Conservation (phyloP, 805 yeast genomes). For the Phaffomyces thermotolerans region DNA sequence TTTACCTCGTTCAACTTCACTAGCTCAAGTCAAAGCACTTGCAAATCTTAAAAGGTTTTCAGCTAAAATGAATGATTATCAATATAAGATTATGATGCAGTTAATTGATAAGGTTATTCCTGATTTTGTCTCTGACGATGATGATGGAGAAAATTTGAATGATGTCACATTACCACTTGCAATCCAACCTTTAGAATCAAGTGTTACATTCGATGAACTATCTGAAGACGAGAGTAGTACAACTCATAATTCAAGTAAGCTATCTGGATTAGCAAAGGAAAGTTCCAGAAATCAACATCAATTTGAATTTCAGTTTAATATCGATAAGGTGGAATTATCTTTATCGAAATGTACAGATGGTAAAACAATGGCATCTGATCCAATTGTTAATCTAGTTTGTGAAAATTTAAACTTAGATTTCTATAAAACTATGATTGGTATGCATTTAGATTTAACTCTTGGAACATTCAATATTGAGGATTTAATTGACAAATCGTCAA, state of each 20-base stretch:
- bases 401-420: constrained; percentile 56
- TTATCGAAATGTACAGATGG: constrained; percentile 63
- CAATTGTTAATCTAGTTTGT: constrained; percentile 67
- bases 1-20: constrained; percentile 66
- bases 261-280: not conserved
- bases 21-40: constrained; percentile 65
- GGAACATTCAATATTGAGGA: constrained; percentile 69
- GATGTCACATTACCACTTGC: constrained; percentile 27
- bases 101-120: constrained; percentile 69
- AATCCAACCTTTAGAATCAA: constrained; percentile 5
- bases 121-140: constrained; percentile 14
- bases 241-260: constrained; percentile 3
- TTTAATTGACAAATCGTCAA: constrained; percentile 54
- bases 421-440: constrained; percentile 48
- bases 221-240: constrained; percentile 1
- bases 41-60: constrained; percentile 71
- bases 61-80: constrained; percentile 77
- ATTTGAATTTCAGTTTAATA: constrained; percentile 67
- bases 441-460: constrained; percentile 60
- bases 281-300: constrained; percentile 41
- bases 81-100: constrained; percentile 82
- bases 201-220: constrained; percentile 12
- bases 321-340: constrained; percentile 55
- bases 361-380: constrained; percentile 51
- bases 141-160: constrained; percentile 25